A percentile compares a stretch with the other conserved stretches of the same genome.
Conservation (phyloP, 1,284 basidiomycete species). For the Melanopsichium pennsylvanicum region DNA sequence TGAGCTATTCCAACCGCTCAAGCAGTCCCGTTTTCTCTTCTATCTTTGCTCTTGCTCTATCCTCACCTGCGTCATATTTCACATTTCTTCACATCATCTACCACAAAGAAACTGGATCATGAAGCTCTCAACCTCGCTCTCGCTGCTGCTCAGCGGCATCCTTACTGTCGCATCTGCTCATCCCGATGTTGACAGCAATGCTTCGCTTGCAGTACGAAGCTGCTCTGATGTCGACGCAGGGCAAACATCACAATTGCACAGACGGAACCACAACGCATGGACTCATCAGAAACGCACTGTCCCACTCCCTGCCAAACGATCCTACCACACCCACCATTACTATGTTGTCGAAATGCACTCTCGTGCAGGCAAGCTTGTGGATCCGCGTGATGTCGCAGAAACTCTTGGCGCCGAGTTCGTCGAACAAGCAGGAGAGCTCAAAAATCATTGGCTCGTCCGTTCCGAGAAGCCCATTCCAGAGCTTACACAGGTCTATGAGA, state of each 20-base stretch:
- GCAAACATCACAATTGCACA: conserved; percentile 7
- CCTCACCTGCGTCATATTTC: no score
- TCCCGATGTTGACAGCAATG: background rate
- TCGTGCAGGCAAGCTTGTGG: conserved; percentile 67
- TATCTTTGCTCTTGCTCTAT: background rate
- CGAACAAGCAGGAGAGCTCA: conserved; percentile 84
- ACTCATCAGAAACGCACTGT: conserved; percentile 37
- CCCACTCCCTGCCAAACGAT: conserved; percentile 55
- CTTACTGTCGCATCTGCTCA: conserved; percentile 19
- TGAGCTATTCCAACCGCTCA: no score
- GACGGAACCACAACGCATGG: conserved; percentile 21
- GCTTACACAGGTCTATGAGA: conserved; percentile 3
- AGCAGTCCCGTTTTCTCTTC: no score
- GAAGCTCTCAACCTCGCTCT: conserved; percentile 23
- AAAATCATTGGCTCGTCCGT: conserved; percentile 85
- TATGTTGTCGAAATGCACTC: conserved; percentile 83
- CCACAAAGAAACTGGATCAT: conserved; percentile 20
- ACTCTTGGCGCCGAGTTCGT: conserved; percentile 83
- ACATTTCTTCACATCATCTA: background rate
- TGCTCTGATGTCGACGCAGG: conserved; percentile 8
- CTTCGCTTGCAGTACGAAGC: conserved; percentile 10
- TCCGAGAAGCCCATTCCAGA: conserved; percentile 61
- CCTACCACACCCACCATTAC: conserved; percentile 84
- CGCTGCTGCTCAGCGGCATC: conserved; percentile 32
- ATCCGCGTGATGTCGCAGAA: conserved; percentile 68